Evolutionary conservation across 768 basidiomycete species (phyloP).

Genomic region (Amanita phalloides): DNA sequence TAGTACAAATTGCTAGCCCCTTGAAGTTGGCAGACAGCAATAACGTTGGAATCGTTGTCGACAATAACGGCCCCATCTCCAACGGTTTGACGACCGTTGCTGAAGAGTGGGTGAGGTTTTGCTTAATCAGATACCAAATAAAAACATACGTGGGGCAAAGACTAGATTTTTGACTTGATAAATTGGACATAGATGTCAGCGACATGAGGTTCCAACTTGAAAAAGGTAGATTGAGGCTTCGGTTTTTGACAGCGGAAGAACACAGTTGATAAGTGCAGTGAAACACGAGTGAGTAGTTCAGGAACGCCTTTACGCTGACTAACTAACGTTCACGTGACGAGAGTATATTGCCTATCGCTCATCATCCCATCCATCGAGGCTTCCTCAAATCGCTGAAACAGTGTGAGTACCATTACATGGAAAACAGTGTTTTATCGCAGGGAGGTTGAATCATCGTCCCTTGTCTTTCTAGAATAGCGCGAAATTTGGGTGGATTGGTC

Average conservation of each 20-base stretch:
- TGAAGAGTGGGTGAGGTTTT: slow-evolving; percentile 21
- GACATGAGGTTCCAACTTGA: slow-evolving; percentile 87
- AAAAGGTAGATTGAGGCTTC: slow-evolving; percentile 16
- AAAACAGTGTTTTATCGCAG: not conserved
- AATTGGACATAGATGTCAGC: slow-evolving; percentile 61
- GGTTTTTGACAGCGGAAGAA: not conserved
- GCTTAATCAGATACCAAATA: not conserved
- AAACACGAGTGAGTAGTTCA: not conserved
- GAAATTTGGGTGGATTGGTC: slow-evolving; percentile 39
- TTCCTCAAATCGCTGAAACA: not conserved
- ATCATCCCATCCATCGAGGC: not conserved
- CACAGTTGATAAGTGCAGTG: not conserved
- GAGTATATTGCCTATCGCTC: not conserved
- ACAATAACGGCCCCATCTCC: slow-evolving; percentile 88
- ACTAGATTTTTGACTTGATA: slow-evolving; percentile 76
- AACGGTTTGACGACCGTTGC: slow-evolving; percentile 96
- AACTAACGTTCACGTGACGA: not conserved
- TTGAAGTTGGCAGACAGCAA: slow-evolving; percentile 79
- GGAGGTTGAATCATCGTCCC: not conserved
- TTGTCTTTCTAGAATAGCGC: slow-evolving; percentile 6
- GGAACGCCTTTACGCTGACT: not conserved
- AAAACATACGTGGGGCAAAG: slow-evolving; percentile 80
- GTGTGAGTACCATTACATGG: slow-evolving; percentile 1
- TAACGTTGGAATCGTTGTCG: slow-evolving; percentile 70
- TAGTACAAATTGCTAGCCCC: slow-evolving; percentile 80